phyloP scores from a whole-genome alignment of 2,329 filamentous ascomycete genomes.

The Elsinoe ampelina region DNA sequence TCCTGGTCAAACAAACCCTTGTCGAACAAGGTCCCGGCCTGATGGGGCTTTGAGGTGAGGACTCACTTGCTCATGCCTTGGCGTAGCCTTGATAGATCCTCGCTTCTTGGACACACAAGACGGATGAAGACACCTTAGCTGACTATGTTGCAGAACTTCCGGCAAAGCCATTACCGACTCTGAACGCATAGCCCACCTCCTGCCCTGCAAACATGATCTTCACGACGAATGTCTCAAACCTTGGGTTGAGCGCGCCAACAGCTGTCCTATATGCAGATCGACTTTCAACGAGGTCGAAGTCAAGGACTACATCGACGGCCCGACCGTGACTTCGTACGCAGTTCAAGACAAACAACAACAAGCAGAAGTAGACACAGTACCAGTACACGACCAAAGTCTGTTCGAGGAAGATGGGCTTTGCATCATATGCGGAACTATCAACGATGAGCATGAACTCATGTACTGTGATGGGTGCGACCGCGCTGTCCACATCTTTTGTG shows the following conservation, averaged over 20 bases:
- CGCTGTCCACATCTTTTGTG: constrained; percentile 84
- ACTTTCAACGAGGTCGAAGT: constrained; percentile 86
- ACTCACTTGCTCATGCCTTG: constrained; percentile 21
- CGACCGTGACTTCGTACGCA: constrained; percentile 49
- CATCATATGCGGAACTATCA: constrained; percentile 70
- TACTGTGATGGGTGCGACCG: constrained; percentile 88
- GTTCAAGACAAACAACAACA: constrained; percentile 83
- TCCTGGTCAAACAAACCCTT: not conserved
- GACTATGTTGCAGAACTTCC: constrained; percentile 19
- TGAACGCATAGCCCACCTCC: constrained; percentile 50
- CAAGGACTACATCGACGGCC: constrained; percentile 61
- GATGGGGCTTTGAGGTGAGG: constrained; percentile 23
- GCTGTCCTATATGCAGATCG: constrained; percentile 91
- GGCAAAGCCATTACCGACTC: constrained; percentile 31
- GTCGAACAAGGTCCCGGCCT: not conserved
- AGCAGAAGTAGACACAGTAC: constrained; percentile 75
- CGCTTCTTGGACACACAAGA: constrained; percentile 21
- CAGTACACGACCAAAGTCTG: constrained; percentile 57
- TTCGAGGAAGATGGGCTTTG: constrained; percentile 66
- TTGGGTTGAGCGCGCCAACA: constrained; percentile 95
- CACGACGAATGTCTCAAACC: constrained; percentile 88
- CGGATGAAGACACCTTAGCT: constrained; percentile 18
- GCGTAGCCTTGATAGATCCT: constrained; percentile 21
- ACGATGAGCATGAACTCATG: constrained; percentile 75
- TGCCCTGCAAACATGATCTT: constrained; percentile 80